Evolutionary conservation across 345 rosid species (phyloP).

Genomic region (Gossypium thurberi): DNA sequence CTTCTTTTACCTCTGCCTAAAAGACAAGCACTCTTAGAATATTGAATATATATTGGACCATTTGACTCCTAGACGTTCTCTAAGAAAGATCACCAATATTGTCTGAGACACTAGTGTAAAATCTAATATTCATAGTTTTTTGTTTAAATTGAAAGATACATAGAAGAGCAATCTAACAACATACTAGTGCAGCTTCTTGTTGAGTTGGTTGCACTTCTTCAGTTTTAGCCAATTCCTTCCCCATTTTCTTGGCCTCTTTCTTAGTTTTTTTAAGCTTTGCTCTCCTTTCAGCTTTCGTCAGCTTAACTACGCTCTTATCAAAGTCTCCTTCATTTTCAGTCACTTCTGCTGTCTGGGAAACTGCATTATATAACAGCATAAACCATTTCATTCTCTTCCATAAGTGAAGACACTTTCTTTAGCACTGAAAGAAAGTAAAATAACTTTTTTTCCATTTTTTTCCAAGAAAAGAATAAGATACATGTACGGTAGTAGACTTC

Average conservation of each 20-base stretch:
- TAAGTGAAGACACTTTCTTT: background rate
- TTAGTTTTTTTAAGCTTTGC: conserved; percentile 65
- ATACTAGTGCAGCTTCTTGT: conserved; percentile 78
- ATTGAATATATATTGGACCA: background rate
- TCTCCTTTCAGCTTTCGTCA: conserved; percentile 75
- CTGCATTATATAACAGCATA: conserved; percentile 28
- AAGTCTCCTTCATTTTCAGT: conserved; percentile 18
- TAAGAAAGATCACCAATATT: background rate
- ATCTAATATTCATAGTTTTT: background rate
- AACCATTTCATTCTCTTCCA: background rate
- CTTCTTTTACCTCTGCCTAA: conserved; percentile 92
- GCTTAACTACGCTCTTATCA: conserved; percentile 33
- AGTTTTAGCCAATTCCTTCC: conserved; percentile 32
- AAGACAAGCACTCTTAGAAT: conserved; percentile 7
- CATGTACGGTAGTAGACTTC: conserved; percentile 54
- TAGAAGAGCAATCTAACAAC: background rate
- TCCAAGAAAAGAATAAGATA: conserved; percentile 14
- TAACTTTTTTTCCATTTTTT: background rate
- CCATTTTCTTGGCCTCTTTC: conserved; percentile 71
- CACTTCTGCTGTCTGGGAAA: conserved; percentile 17
- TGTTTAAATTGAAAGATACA: background rate
- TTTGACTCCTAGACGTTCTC: background rate
- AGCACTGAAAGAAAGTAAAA: background rate
- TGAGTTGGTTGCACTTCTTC: conserved; percentile 48
- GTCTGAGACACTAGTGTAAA: background rate